A percentile compares a stretch with the other conserved stretches of the same genome.
Evolutionary conservation across 2,329 filamentous ascomycete species (phyloP).

Genomic region (Lasiodiplodia theobromae): DNA sequence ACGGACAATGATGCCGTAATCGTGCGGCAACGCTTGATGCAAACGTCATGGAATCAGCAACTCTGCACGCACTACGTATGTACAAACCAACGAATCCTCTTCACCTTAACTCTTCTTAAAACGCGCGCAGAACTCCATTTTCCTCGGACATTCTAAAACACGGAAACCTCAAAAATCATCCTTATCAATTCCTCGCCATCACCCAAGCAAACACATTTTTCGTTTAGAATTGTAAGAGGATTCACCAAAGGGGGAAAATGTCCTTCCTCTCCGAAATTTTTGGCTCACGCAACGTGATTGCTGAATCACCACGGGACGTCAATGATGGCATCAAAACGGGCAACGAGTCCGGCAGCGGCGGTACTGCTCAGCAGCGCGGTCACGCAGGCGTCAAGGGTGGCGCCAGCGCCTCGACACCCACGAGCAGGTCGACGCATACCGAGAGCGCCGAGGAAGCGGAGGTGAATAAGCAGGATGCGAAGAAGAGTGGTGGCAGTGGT

Average conservation of each 20-base stretch:
- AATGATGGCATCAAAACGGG: neutral
- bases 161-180: neutral
- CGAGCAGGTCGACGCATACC: neutral
- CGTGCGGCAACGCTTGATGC: slow-evolving; percentile 14
- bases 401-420: neutral
- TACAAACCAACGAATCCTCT: neutral
- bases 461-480: neutral
- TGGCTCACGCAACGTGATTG: neutral
- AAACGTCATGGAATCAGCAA: neutral
- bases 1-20: slow-evolving; percentile 1
- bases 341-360: neutral
- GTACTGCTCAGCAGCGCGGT: slow-evolving; percentile 4
- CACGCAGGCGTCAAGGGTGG: neutral
- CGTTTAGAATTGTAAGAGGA: too few species aligned
- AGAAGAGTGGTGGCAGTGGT: neutral
- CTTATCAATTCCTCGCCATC: neutral
- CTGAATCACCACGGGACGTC: neutral
- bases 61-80: neutral
- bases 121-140: neutral
- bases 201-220: too few species aligned
- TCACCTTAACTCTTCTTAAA: neutral
- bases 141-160: neutral
- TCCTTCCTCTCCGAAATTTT: neutral
- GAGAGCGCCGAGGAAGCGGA: slow-evolving; percentile 4
- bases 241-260: neutral